These are phyloP conservation scores for Adansonia digitata DNA, from an alignment of 345 rosid species.

Conservation along the genomic window DNA sequence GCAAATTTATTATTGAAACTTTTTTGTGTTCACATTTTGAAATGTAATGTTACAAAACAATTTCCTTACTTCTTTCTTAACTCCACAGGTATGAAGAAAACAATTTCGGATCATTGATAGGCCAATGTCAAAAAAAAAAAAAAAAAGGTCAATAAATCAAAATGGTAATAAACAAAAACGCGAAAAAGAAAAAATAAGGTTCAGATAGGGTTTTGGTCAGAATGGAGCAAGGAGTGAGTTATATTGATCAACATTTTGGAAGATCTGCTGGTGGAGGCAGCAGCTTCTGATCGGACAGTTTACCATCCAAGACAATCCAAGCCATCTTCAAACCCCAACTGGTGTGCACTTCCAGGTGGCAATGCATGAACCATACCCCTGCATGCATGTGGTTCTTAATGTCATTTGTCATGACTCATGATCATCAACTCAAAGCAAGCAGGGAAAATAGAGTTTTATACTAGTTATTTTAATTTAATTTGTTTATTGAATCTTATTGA, in stretches of 20 bases:
- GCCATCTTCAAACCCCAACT: constrained; percentile 78
- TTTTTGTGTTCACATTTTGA: background rate
- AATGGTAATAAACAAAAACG: background rate
- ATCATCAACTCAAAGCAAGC: background rate
- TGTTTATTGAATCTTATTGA: too few relatives aligned
- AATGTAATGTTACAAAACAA: constrained; percentile 8
- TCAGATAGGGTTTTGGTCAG: background rate
- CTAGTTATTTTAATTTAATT: too few relatives aligned
- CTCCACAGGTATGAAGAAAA: background rate
- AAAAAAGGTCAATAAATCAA: background rate
- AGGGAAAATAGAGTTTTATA: background rate
- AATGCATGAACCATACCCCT: constrained; percentile 81
- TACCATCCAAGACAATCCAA: constrained; percentile 67
- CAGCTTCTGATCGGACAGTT: constrained; percentile 55
- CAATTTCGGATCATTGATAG: background rate
- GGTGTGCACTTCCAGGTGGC: constrained; percentile 74
- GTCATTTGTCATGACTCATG: background rate
- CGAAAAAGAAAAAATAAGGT: background rate
- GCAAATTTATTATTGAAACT: background rate
- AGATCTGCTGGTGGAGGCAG: constrained; percentile 68
- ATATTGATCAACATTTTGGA: constrained; percentile 46
- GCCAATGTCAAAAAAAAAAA: background rate
- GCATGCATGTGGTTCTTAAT: background rate
- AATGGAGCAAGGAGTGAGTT: background rate
- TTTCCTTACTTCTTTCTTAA: background rate